Base-by-base conservation (phyloP, 331 rosid species). In the Telfairia occidentalis region DNA sequence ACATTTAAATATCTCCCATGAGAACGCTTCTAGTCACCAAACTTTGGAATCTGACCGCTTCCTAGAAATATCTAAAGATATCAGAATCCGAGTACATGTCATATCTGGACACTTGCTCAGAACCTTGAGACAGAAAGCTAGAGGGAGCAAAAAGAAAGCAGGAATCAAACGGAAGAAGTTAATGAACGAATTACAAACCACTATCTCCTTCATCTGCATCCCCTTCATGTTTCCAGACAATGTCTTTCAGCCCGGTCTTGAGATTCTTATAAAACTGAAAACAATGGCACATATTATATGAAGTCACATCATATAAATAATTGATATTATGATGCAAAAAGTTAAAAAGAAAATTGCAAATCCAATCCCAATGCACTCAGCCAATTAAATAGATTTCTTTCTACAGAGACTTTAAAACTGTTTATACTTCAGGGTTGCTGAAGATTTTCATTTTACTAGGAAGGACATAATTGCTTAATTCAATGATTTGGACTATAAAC, bases 211-310 rank as follows among this genome's bases (percentile, higher is more conserved):
- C 92, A 45, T 82, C 89, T 42, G 83, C 77, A 55, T 90, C 92
- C 2, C 88, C 97, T 21, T 61, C 83, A 2, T 96, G 84, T 85
- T 78, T 91, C 98, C 98, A 95, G 49, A 95, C 96, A 18, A 95
- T 79, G 70, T 95, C 98, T 77, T 91, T 88, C 84, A 95, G 89
- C 77, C 97, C 97, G 15, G 92, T 79, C 0, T 94, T 63, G 26
- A 95, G 84, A 66, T 63, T 88, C 76, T 91, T 91, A 88, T 91
- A 95, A 85, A 95, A 95, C 98, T 95, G 90, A 79, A 38, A 67
- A 19, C 64, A 60, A 78, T 65, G 70, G 21, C 81, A 79, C 81
- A 79, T 67, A 26, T 70, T 52, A 24, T 52, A 48, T 43, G 13
- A 29, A 71, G 23, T 23, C 5, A 76, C 75, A 26, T n/a, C 18